A percentile compares a stretch with the other conserved stretches of the same genome.
These are phyloP conservation scores for Phanerodontia chrysosporium DNA, from an alignment of 768 basidiomycete genomes.

Conservation along the genomic window DNA sequence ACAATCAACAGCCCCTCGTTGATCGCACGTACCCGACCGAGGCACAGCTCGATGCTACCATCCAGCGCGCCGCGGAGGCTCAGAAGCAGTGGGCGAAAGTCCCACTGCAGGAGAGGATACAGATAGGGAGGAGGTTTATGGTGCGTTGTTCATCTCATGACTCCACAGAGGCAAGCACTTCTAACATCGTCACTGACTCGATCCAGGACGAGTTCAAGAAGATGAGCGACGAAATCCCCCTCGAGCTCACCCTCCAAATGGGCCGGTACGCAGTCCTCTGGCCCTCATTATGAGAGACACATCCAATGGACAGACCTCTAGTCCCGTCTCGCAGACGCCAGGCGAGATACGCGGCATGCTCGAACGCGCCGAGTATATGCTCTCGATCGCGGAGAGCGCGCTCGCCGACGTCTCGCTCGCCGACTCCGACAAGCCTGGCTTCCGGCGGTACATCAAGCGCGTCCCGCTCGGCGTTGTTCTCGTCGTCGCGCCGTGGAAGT, in stretches of 20 bases:
- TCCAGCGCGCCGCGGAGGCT: conserved; percentile 55
- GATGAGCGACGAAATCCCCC: conserved; percentile 54
- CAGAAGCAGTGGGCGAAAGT: conserved; percentile 72
- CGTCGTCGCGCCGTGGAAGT: conserved; percentile 93
- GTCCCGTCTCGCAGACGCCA: conserved; percentile 72
- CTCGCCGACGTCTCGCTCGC: conserved; percentile 72
- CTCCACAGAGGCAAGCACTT: not conserved
- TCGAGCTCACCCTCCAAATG: conserved; percentile 87
- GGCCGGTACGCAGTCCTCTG: conserved; percentile 58
- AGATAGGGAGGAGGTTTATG: conserved; percentile 68
- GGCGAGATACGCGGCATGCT: conserved; percentile 82
- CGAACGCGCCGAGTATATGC: conserved; percentile 79
- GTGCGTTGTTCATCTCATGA: conserved; percentile 31
- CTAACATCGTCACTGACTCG: no score
- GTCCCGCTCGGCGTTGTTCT: conserved; percentile 84
- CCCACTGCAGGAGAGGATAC: conserved; percentile 58
- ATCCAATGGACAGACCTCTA: conserved; percentile 22
- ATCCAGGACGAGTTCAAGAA: conserved; percentile 48
- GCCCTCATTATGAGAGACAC: not conserved
- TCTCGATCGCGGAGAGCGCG: conserved; percentile 72
- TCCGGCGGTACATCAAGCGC: conserved; percentile 79
- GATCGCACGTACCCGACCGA: conserved; percentile 61
- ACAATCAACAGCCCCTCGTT: conserved; percentile 66
- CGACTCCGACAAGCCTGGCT: conserved; percentile 79
- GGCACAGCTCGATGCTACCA: conserved; percentile 54